Conservation (phyloP, 1,139 yeast genomes). For the Maudiozyma humilis region DNA sequence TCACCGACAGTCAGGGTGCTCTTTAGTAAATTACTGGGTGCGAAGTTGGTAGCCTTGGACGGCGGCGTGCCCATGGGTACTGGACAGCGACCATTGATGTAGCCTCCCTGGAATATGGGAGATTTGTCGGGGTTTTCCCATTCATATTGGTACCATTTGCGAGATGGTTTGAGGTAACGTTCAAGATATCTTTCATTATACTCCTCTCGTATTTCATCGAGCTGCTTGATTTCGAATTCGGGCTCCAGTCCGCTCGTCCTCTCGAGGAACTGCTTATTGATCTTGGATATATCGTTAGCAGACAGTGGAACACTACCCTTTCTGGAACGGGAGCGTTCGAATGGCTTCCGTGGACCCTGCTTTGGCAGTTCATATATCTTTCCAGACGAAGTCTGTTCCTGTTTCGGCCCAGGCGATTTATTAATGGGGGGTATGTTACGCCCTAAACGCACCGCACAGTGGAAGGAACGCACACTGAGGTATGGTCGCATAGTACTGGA, state of each 20-base stretch:
- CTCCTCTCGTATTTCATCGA: conserved; percentile 17
- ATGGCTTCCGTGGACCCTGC: neutral
- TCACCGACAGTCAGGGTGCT: conserved; percentile 38
- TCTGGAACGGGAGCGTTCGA: neutral
- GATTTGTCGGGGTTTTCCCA: conserved; percentile 2
- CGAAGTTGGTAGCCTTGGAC: conserved; percentile 5
- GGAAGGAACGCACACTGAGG: neutral
- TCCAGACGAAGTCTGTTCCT: no score
- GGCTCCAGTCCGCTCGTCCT: conserved; percentile 27
- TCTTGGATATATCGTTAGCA: conserved; percentile 8
- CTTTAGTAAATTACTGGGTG: conserved; percentile 6
- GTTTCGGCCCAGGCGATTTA: no score
- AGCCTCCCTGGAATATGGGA: neutral
- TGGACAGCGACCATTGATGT: conserved; percentile 1
- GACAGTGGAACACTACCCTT: neutral
- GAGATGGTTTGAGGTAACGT: conserved; percentile 23
- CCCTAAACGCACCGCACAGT: neutral
- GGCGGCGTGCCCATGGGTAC: no score
- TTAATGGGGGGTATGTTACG: no score
- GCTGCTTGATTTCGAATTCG: conserved; percentile 20
- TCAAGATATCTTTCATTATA: conserved; percentile 15
- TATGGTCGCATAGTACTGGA: neutral
- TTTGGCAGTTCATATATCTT: neutral
- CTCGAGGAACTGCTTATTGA: conserved; percentile 12
- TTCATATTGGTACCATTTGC: conserved; percentile 17